Conservation (phyloP, 805 yeast genomes). For the Phaffomyces opuntiae region DNA sequence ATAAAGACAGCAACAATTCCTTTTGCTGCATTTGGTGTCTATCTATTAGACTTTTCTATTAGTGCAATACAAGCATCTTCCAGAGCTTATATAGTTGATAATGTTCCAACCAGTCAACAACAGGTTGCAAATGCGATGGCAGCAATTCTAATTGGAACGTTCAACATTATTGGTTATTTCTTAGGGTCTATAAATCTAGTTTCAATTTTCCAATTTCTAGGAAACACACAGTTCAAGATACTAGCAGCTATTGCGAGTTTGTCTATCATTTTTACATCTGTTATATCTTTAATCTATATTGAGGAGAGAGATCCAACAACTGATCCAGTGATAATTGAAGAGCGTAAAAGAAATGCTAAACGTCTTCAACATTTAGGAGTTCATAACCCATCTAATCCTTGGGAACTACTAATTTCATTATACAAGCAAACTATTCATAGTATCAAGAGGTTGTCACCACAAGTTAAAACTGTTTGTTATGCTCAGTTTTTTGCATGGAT, state of each 20-base stretch:
- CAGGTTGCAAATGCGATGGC: constrained; percentile 61
- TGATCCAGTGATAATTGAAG: constrained; percentile 32
- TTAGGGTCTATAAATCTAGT: constrained; percentile 43
- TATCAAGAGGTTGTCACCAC: constrained; percentile 38
- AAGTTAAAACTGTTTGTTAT: constrained; percentile 42
- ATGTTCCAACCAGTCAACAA: constrained; percentile 50
- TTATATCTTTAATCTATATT: constrained; percentile 24
- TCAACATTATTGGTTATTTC: constrained; percentile 51
- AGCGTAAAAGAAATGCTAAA: constrained; percentile 27
- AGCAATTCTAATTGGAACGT: constrained; percentile 53
- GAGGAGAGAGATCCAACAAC: constrained; percentile 43
- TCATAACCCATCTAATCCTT: constrained; percentile 21
- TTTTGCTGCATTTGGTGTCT: constrained; percentile 47
- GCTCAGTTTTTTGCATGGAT: constrained; percentile 64
- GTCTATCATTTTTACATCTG: constrained; percentile 34
- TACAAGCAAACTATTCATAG: constrained; percentile 31
- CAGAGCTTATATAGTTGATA: constrained; percentile 56
- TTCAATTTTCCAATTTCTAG: constrained; percentile 30
- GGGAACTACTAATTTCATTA: constrained; percentile 15
- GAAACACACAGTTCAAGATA: constrained; percentile 45
- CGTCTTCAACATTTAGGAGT: constrained; percentile 31
- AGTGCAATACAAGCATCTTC: constrained; percentile 54
- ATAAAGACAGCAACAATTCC: constrained; percentile 33
- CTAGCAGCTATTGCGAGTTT: constrained; percentile 36
- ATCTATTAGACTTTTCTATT: constrained; percentile 49